Conservation (phyloP, 1,284 basidiomycete genomes). For the Pseudozyma flocculosa region DNA sequence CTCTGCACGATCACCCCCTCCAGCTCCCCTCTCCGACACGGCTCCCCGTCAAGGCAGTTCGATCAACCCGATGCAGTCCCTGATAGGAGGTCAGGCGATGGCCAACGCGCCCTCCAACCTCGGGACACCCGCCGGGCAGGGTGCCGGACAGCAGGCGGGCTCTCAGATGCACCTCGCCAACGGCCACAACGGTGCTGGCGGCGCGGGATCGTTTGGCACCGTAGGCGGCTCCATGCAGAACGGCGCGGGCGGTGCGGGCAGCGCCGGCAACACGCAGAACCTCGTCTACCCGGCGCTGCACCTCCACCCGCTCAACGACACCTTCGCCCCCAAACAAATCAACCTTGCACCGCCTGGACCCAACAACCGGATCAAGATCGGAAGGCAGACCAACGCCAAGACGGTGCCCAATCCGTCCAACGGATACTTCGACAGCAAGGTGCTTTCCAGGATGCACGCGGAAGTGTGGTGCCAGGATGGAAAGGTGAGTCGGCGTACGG, state of each 20-base stretch:
- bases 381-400: slow-evolving; percentile 96
- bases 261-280: slow-evolving; percentile 27
- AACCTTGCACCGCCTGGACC: slow-evolving; percentile 67
- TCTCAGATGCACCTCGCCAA: slow-evolving; percentile 1
- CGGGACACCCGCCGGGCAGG: slow-evolving; percentile 19
- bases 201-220: slow-evolving; percentile 1
- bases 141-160: slow-evolving; percentile 1
- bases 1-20: no score
- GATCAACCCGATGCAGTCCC: slow-evolving; percentile 37
- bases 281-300: slow-evolving; percentile 55
- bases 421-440: slow-evolving; percentile 96
- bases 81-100: slow-evolving; percentile 37
- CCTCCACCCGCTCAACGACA: slow-evolving; percentile 92
- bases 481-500: slow-evolving; percentile 31
- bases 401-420: slow-evolving; percentile 91
- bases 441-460: slow-evolving; percentile 90
- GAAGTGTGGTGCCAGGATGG: slow-evolving; percentile 93
- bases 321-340: slow-evolving; percentile 94
- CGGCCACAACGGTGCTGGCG: not conserved
- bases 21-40: no score
- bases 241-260: slow-evolving; percentile 13
- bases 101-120: slow-evolving; percentile 38
- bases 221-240: slow-evolving; percentile 9
- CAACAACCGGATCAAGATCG: slow-evolving; percentile 75
- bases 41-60: no score